Evolutionary conservation across 768 basidiomycete genomes (phyloP).

Genomic region (Lanmaoa rubissima): DNA sequence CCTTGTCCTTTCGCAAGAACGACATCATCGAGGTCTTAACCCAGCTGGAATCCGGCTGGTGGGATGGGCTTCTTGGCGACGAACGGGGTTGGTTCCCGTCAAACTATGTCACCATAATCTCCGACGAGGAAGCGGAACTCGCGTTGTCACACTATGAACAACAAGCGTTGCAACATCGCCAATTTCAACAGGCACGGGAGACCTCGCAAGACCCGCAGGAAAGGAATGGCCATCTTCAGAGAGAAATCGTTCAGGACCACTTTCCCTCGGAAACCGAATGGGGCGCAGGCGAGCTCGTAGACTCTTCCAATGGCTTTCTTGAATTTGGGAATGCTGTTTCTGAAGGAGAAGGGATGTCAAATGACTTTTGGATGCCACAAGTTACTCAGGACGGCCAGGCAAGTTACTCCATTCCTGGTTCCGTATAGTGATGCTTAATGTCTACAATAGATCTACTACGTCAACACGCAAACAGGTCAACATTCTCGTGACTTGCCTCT

Average conservation of each 20-base stretch:
- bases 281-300: constrained; percentile 26
- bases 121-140: constrained; percentile 77
- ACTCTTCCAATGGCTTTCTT: constrained; percentile 40
- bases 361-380: constrained; percentile 90
- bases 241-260: constrained; percentile 25
- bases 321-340: constrained; percentile 30
- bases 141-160: constrained; percentile 42
- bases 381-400: constrained; percentile 84
- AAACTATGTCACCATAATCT: constrained; percentile 84
- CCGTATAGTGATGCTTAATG: not conserved
- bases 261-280: constrained; percentile 47
- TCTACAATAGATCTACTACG: constrained; percentile 81
- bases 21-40: constrained; percentile 95
- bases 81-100: constrained; percentile 97
- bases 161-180: constrained; percentile 12
- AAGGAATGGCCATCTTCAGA: constrained; percentile 1
- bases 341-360: constrained; percentile 40
- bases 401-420: constrained; percentile 26
- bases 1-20: constrained; percentile 81
- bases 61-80: constrained; percentile 91
- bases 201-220: constrained; percentile 15
- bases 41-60: constrained; percentile 93
- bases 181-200: constrained; percentile 14
- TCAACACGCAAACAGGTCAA: constrained; percentile 86
- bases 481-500: constrained; percentile 81